phyloP scores from a whole-genome alignment of 129 eudicot species.

The Flaveria bidentis region DNA sequence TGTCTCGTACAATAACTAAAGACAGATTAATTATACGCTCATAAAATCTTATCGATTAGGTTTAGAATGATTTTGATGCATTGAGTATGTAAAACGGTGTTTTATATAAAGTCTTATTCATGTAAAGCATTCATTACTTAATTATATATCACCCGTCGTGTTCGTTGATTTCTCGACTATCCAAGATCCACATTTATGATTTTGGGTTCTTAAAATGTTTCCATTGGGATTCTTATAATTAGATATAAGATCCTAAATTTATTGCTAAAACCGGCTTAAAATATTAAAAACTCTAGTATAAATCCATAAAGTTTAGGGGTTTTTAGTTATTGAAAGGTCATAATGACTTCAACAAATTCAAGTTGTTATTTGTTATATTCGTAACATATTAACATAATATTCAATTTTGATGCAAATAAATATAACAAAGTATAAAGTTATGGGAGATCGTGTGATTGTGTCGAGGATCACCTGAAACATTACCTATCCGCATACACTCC shows the following conservation, averaged over 20 bases:
- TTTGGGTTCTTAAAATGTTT: background rate
- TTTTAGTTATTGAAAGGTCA: background rate
- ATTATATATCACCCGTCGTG: no score
- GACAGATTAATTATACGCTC: background rate
- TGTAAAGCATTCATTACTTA: no score
- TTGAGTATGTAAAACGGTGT: no score
- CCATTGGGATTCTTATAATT: background rate
- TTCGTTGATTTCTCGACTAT: no score
- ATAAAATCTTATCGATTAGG: no score
- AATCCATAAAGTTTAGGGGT: background rate
- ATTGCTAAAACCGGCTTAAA: background rate
- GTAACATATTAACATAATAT: background rate
- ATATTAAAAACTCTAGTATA: background rate
- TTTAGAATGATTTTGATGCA: no score
- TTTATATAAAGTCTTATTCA: no score
- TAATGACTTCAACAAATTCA: background rate
- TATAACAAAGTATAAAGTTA: no score
- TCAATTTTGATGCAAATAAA: background rate
- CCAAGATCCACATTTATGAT: background rate
- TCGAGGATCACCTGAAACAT: no score
- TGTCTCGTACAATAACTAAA: background rate
- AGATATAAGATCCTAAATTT: background rate
- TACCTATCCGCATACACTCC: no score
- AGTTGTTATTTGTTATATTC: background rate
- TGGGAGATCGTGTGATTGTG: no score